Evolutionary conservation across 225 moss, liverwort and hornwort genomes (phyloP).

Genomic region (Thuidium tamariscinum): DNA sequence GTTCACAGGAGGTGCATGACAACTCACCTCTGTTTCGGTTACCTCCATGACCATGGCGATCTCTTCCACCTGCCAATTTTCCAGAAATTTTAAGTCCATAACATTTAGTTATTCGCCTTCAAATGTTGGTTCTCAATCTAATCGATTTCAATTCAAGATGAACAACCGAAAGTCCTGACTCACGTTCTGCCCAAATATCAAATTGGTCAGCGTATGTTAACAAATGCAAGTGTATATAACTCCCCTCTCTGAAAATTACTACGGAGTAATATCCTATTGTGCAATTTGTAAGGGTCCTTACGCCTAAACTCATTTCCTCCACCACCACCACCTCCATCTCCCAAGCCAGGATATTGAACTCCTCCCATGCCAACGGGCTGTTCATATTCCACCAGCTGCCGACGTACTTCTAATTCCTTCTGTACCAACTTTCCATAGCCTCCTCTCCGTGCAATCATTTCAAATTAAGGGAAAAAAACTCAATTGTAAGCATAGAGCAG

Average conservation of each 20-base stretch:
- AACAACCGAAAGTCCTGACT: not conserved
- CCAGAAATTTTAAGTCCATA: not conserved
- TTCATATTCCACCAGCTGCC: slow-evolving; percentile 96
- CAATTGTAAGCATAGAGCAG: not conserved
- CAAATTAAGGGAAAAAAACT: slow-evolving; percentile 28
- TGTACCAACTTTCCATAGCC: slow-evolving; percentile 98
- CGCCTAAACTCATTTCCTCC: slow-evolving; percentile 50
- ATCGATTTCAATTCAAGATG: not conserved
- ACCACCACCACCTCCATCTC: slow-evolving; percentile 26
- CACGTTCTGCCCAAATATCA: not conserved
- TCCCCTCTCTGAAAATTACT: not conserved
- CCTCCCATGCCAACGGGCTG: slow-evolving; percentile 82
- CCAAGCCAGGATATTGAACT: slow-evolving; percentile 48
- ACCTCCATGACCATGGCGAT: slow-evolving; percentile 49
- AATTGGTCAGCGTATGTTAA: not conserved
- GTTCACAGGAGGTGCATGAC: not conserved
- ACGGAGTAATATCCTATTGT: not conserved
- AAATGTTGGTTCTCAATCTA: not conserved
- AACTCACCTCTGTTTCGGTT: slow-evolving; percentile 60
- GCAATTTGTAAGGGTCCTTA: slow-evolving; percentile 19
- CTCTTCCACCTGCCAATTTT: slow-evolving; percentile 48
- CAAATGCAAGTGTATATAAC: not conserved
- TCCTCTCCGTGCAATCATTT: slow-evolving; percentile 71
- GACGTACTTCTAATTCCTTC: slow-evolving; percentile 86
- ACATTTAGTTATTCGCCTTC: not conserved